Evolutionary conservation across 805 yeast species (phyloP).

Genomic region (Brettanomyces custersianus): DNA sequence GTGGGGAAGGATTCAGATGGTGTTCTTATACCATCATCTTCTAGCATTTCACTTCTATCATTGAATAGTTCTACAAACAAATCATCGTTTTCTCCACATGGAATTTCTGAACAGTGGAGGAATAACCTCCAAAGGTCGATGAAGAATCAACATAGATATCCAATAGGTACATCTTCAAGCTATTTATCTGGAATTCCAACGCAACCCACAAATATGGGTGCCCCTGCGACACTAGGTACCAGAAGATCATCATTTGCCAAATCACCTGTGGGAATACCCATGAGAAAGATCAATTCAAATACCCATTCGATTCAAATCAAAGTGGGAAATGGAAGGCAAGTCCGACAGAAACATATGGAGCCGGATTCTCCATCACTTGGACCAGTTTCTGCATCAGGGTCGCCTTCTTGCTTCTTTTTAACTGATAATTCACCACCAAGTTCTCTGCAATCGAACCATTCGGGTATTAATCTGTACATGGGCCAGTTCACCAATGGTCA

Average conservation of each 20-base stretch:
- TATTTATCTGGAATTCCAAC: neutral
- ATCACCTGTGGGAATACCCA: conserved; percentile 1
- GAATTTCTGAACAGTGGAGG: conserved; percentile 1
- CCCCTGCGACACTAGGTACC: conserved; percentile 4
- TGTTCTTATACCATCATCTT: conserved; percentile 26
- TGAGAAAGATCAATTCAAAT: conserved; percentile 6
- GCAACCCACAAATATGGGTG: conserved; percentile 1
- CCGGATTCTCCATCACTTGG: conserved; percentile 47
- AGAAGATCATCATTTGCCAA: conserved; percentile 10
- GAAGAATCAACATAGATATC: conserved; percentile 3
- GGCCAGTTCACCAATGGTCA: conserved; percentile 3
- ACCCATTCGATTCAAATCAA: neutral
- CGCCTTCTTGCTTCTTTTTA: conserved; percentile 47
- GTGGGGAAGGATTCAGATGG: conserved; percentile 26
- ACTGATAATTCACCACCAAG: conserved; percentile 45
- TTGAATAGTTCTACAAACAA: conserved; percentile 13
- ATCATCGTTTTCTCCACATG: neutral
- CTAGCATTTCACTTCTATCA: conserved; percentile 27
- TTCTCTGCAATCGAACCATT: conserved; percentile 22
- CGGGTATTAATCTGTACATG: conserved; percentile 7
- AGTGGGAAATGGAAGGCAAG: neutral
- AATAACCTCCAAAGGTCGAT: conserved; percentile 1
- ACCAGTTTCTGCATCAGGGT: conserved; percentile 44
- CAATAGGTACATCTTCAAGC: neutral
- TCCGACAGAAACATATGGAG: conserved; percentile 5